Base-by-base conservation (phyloP, 345 rosid species). In the Boechera divaricarpa region DNA sequence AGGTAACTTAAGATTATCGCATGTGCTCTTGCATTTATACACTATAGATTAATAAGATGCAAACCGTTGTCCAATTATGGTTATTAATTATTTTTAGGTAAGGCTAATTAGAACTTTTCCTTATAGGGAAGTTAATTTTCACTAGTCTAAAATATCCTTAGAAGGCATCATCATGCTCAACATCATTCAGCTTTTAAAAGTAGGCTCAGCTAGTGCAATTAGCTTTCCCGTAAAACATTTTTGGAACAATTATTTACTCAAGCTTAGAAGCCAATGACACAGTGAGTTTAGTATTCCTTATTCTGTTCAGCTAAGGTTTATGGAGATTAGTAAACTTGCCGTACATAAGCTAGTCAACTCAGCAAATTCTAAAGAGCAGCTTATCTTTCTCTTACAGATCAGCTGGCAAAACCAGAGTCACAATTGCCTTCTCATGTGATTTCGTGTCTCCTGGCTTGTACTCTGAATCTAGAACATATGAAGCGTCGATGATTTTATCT, bases 401-500 rank as follows among this genome's bases (percentile, higher is more conserved):
- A 32, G 85, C 97, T 35, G 98, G 98, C 57, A 82, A 84, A 80
- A 76, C 97, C 65, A 79, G 63, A 71, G 87, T 94, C 41, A 81
- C 86, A 11, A 82, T 90, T 80, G 82, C 90, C 44, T 94, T 91
- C 85, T 86, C 89, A 11, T 94, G 98, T 84, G 94, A 94, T 76
- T 90, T 91, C 39, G 79, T 81, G 49, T 86, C 86, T 70, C 83
- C 91, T 80, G 82, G 86, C 74, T 78, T 88, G 44, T 85, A 80
- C 83, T 86, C 87, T 41, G 83, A 85, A 73, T 83, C 96, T 32
- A 91, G 86, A 85, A 66, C 81, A 54, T 94, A 94, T 65, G 79
- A 81, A 79, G 90, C 96, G 65, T 86, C 91, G 32, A 13, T 83
- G 52, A 78, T 80, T 29, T 63, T 94, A 71, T 81, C 82, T 11